Evolutionary conservation across 495 filamentous ascomycete species (phyloP).

Genomic region (Symbiotaphrina buchneri): DNA sequence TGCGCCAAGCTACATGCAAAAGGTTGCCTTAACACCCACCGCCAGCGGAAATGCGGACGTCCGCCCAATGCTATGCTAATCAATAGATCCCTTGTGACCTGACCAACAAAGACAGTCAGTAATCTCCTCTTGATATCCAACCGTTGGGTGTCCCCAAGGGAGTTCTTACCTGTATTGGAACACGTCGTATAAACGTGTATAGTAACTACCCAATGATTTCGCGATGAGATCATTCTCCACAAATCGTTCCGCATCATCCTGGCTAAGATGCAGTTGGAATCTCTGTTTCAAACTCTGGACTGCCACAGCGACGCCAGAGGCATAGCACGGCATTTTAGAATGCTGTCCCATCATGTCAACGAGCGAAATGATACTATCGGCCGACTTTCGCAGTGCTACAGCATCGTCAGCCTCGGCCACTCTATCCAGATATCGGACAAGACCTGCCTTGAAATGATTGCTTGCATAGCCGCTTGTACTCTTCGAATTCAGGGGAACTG

Average conservation of each 20-base stretch:
- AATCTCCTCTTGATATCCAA: too few species aligned
- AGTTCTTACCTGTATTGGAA: too few species aligned
- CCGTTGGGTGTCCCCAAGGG: too few species aligned
- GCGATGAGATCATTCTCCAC: slow-evolving; percentile 48
- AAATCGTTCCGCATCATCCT: slow-evolving; percentile 47
- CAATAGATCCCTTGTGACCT: too few species aligned
- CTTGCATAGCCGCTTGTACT: slow-evolving; percentile 48
- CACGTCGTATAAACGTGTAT: slow-evolving; percentile 40
- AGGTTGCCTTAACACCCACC: too few species aligned
- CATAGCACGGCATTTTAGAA: slow-evolving; percentile 57
- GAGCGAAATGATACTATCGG: slow-evolving; percentile 48
- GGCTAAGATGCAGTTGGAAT: slow-evolving; percentile 52
- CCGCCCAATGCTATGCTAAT: too few species aligned
- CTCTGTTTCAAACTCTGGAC: slow-evolving; percentile 36
- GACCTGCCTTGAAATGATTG: slow-evolving; percentile 44
- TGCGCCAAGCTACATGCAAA: too few species aligned
- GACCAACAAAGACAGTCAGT: too few species aligned
- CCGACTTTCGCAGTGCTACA: slow-evolving; percentile 38
- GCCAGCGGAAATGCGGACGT: too few species aligned
- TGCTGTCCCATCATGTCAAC: slow-evolving; percentile 57
- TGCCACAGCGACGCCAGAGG: slow-evolving; percentile 35
- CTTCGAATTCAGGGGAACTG: slow-evolving; percentile 34
- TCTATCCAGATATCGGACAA: slow-evolving; percentile 2
- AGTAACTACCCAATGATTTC: slow-evolving; percentile 54
- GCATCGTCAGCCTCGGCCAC: slow-evolving; percentile 3